Base-by-base conservation (phyloP, 2,329 filamentous ascomycete genomes). In the Aspergillus chevalieri region DNA sequence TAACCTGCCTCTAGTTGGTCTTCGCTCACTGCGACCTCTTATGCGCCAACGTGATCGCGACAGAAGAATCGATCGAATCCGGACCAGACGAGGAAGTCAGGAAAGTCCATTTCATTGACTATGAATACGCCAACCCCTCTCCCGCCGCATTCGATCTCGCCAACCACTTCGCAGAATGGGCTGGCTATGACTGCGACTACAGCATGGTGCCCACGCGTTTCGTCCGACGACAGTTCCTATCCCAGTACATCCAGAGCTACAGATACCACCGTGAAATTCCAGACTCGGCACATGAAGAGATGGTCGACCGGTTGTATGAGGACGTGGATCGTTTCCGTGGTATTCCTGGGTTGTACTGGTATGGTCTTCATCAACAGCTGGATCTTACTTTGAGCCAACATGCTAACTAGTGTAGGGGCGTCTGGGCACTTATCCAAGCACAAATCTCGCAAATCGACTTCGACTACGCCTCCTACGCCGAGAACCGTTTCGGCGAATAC, bases 161-260 rank as follows among this genome's bases (percentile, higher is more conserved):
- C 46, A 98, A 98, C 73, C 93, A 98, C 76, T 95, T 98, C 66
- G 90, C 93, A 44, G 93, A 98, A 73, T 98, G 93, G 92, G 91
- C 86, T 52, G 93, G 93, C 50, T 96, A 96, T 64, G 89, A 95
- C 61, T 98, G 93, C 76, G 90, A 97, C 70, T 91, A 87, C 73
- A 82, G 74, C 61, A 85, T 86, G 58, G 79, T 97, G 49, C 93
- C 93, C 4, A 93, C 88, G 1, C 80, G 80, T 54, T 75, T 83
- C 17, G 83, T 92, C 60, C 85, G 93, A 24, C 80, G 82, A 42
- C 82, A 85, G 48, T 98, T 98, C 70, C 80, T 97, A 52, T 76
- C 79, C 55, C 86, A 92, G 65, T 98, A 98, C 65, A 80, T 95
- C 24, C 76, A 77, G 52, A 82, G 85, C 53, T 96, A 93, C 73